Percentiles rank a stretch among this genome's conserved stretches.
Conservation (phyloP, 2,329 filamentous ascomycete genomes). For the Colletotrichum sojae region DNA sequence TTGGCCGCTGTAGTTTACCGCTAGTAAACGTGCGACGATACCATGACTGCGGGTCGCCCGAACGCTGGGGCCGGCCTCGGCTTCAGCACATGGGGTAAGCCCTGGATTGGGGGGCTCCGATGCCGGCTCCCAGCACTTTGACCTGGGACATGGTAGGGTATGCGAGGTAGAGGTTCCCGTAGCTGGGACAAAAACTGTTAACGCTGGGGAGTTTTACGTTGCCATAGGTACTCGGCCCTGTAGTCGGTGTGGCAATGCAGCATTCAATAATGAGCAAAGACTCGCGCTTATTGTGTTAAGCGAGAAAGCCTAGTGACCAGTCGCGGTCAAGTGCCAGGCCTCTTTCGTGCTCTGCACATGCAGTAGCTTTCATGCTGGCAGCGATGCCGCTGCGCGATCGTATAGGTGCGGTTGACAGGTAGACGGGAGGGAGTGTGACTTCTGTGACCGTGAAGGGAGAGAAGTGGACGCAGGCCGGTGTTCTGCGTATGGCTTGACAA, state of each 20-base stretch:
- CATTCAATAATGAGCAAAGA: constrained; percentile 2
- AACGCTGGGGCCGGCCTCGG: too few relatives aligned
- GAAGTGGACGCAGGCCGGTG: background rate
- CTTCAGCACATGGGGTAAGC: too few relatives aligned
- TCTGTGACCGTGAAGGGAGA: background rate
- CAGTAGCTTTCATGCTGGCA: background rate
- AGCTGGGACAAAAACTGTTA: background rate
- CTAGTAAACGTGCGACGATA: too few relatives aligned
- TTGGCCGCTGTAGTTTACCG: too few relatives aligned
- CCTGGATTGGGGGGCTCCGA: too few relatives aligned
- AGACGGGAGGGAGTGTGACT: constrained; percentile 1
- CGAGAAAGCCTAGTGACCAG: constrained; percentile 1
- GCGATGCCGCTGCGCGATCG: background rate
- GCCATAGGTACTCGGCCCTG: background rate
- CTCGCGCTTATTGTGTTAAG: background rate
- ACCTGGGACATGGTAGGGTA: too few relatives aligned
- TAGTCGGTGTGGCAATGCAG: constrained; percentile 1
- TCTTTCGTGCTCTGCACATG: background rate
- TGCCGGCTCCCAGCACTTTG: too few relatives aligned
- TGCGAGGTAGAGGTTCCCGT: background rate
- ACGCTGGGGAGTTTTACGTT: background rate
- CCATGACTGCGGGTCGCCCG: too few relatives aligned
- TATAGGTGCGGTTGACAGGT: constrained; percentile 1
- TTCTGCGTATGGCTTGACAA: background rate
- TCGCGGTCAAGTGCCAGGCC: background rate